A percentile compares a stretch with the other conserved stretches of the same genome.
These are phyloP conservation scores for Toxicodendron radicans DNA, from an alignment of 345 rosid genomes.

Conservation along the genomic window DNA sequence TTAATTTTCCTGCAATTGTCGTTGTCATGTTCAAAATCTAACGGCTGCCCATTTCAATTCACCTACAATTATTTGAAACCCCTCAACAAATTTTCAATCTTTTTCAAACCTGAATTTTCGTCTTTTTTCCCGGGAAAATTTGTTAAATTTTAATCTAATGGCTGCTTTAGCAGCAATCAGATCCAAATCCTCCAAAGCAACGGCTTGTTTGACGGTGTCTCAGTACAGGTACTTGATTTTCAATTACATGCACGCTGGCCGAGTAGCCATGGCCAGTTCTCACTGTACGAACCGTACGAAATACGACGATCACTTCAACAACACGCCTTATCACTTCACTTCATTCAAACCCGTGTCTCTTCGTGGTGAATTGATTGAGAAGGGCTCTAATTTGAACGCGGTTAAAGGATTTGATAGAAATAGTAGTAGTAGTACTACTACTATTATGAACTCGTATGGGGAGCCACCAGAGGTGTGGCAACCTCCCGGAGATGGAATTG, in stretches of 20 bases:
- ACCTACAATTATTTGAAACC: not conserved
- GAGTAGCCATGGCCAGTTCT: conserved; percentile 33
- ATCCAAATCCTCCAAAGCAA: conserved; percentile 57
- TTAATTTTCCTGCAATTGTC: no score
- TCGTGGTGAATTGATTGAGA: conserved; percentile 52
- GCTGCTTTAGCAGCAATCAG: conserved; percentile 75
- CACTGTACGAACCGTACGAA: conserved; percentile 39
- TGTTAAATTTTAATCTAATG: conserved; percentile 33
- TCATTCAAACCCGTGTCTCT: conserved; percentile 62
- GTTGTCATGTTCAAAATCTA: not conserved
- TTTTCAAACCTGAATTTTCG: conserved; percentile 1
- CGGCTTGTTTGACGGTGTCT: conserved; percentile 57
- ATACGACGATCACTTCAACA: conserved; percentile 48
- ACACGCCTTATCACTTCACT: conserved; percentile 44
- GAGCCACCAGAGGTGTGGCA: conserved; percentile 99
- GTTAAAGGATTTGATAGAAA: conserved; percentile 26
- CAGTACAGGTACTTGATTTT: conserved; percentile 63
- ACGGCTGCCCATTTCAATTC: conserved; percentile 18
- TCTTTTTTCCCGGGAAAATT: conserved; percentile 13
- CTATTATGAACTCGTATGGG: conserved; percentile 50
- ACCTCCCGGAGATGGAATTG: conserved; percentile 87
- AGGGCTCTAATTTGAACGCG: conserved; percentile 34
- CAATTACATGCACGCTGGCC: conserved; percentile 56
- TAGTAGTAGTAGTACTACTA: conserved; percentile 15
- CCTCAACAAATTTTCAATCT: not conserved